phyloP scores from a whole-genome alignment of 768 basidiomycete genomes.

The Tulasnella sp. region DNA sequence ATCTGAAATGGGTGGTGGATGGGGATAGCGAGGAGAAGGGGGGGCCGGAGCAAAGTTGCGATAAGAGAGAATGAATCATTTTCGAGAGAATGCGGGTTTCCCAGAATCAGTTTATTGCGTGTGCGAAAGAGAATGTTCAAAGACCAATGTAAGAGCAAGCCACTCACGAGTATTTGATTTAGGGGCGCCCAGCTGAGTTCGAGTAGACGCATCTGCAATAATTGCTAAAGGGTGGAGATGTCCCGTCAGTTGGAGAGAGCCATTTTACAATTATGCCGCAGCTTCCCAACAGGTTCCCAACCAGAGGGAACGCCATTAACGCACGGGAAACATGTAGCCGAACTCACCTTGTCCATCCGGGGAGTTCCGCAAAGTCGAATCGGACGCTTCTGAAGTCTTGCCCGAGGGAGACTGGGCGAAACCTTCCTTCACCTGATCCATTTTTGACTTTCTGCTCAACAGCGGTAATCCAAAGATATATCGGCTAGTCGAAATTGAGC shows the following conservation, averaged over 20 bases:
- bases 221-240: not conserved
- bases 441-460: conserved; percentile 9
- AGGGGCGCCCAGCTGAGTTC: not conserved
- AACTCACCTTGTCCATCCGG: not conserved
- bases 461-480: conserved; percentile 11
- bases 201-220: not conserved
- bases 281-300: not conserved
- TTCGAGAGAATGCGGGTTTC: not conserved
- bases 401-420: not conserved
- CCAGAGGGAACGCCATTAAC: not conserved
- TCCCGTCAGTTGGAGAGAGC: not conserved
- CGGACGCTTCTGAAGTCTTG: not conserved
- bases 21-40: not conserved
- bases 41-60: not conserved
- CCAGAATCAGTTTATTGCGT: conserved; percentile 10
- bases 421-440: conserved; percentile 17
- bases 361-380: not conserved
- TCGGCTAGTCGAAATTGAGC: conserved; percentile 2
- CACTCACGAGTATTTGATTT: not conserved
- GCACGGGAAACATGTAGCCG: not conserved
- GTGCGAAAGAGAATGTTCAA: not conserved
- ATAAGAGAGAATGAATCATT: not conserved
- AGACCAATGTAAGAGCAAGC: not conserved
- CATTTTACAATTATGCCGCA: not conserved
- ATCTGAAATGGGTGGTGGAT: not conserved